Conservation (phyloP, 306 rosid genomes). For the Comarum palustre region DNA sequence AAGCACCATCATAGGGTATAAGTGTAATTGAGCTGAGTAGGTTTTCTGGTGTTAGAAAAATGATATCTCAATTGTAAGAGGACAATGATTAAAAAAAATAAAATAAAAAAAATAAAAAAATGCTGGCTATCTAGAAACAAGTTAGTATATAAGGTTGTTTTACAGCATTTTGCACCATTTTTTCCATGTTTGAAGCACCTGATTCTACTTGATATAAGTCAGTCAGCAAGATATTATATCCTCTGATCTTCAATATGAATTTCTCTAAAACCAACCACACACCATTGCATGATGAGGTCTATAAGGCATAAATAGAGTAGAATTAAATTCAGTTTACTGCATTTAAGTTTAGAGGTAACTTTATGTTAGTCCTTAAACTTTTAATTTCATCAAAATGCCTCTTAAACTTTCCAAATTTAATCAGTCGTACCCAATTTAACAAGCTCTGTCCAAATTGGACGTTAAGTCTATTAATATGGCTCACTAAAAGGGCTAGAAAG, state of each 20-base stretch:
- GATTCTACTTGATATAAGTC: background rate
- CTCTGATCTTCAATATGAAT: background rate
- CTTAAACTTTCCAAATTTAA: too few species aligned
- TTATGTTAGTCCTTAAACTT: too few species aligned
- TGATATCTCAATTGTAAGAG: background rate
- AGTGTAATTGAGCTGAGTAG: background rate
- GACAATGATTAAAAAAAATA: background rate
- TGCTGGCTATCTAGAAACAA: too few species aligned
- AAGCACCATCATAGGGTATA: background rate
- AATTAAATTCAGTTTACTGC: too few species aligned
- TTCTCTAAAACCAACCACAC: background rate
- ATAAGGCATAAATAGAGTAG: background rate
- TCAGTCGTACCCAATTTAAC: too few species aligned
- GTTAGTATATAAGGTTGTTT: background rate
- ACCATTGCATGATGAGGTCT: conserved; percentile 2
- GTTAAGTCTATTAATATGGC: too few species aligned
- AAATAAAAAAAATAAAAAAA: background rate
- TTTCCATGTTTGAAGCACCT: background rate
- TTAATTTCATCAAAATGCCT: too few species aligned
- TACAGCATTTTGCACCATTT: background rate
- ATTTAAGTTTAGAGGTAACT: too few species aligned
- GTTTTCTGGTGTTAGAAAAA: background rate
- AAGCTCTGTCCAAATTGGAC: too few species aligned
- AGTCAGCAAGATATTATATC: background rate
- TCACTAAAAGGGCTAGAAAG: too few species aligned